A percentile compares a stretch with the other conserved stretches of the same genome.
Evolutionary conservation across 2,329 filamentous ascomycete species (phyloP).

Genomic region (Nigrospora oryzae): DNA sequence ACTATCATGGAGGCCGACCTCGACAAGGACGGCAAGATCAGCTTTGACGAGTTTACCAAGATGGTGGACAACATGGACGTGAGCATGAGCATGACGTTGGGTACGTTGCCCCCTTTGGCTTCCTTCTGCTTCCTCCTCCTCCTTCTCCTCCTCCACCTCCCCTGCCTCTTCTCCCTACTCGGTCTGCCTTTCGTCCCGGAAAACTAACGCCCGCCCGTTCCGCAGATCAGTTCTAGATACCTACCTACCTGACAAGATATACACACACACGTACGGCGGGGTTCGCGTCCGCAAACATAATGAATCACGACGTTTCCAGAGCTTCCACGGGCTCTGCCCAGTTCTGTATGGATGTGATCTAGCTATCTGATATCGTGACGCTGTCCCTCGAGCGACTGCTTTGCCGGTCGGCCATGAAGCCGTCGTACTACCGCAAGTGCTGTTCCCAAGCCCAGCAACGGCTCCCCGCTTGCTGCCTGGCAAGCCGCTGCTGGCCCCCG

Average conservation of each 20-base stretch:
- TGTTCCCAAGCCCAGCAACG: no score
- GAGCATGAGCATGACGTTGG: conserved; percentile 67
- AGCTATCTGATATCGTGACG: no score
- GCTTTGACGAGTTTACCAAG: conserved; percentile 96
- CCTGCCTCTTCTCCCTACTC: neutral
- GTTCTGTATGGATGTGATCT: no score
- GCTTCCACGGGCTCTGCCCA: no score
- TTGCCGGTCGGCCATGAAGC: no score
- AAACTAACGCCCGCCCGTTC: neutral
- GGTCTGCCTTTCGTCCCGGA: neutral
- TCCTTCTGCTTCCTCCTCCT: conserved; percentile 1
- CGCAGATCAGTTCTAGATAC: conserved; percentile 20
- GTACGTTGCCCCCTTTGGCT: conserved; percentile 31
- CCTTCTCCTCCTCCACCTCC: neutral
- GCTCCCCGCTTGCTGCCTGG: no score
- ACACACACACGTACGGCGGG: neutral
- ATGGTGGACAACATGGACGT: conserved; percentile 95
- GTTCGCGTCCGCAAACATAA: neutral
- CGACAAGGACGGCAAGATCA: conserved; percentile 95
- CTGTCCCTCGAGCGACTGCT: no score
- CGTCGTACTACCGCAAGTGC: no score
- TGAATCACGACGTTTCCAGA: neutral
- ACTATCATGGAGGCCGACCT: conserved; percentile 99
- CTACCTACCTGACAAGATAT: neutral
- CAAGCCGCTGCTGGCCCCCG: no score